Base-by-base conservation (phyloP, 2,329 filamentous ascomycete species). In the Trichoderma sp. region DNA sequence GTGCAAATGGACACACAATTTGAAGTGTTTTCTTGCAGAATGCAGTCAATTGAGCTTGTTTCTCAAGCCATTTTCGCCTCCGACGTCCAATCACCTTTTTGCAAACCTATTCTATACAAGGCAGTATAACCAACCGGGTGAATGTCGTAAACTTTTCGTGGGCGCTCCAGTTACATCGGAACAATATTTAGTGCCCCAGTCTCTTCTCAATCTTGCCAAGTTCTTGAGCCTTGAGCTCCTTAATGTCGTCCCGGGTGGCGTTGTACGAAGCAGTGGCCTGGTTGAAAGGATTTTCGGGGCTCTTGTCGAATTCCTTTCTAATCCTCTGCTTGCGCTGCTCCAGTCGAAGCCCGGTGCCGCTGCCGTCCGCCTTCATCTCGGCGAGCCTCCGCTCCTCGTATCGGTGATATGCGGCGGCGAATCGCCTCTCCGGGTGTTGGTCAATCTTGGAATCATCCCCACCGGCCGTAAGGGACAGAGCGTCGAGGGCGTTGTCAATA, bases 221-320 rank as follows among this genome's bases (percentile, higher is more conserved):
- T 82, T 97, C 92, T 66, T 84, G 79, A 50, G 88, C 82, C 76
- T 83, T 87, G 68, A 94, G 80, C 58, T 87, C 84, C 58, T 84
- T 84, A 53, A 97, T 74, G 74, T 99, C 94, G 4, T 93, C 92
- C 79, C 87, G 90, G 25, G 85, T 87, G 64, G 92, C 87, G 79
- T 99, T 92, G 80, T 93, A 96, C 3, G 84, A 79, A 2, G 89
- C 92, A 61, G 83, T 87, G 17, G 90, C 89, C 81, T 97, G 92
- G 81, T 97, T 97, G 82, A 97, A 95, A 15, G 95, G 95, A 79
- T 99, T 99, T 74, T 98, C 94, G 1, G 92, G 90, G 75, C 91
- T 92, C 84, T 93, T 96, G 80, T 97, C 91, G 78, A 98, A 99
- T 82, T 98, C 95, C 84, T 97, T 96, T 70, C 87, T 81, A 72